Base-by-base conservation (phyloP, 192 early-diverging fungal genomes). In the Borealophlyctis nickersoniae region DNA sequence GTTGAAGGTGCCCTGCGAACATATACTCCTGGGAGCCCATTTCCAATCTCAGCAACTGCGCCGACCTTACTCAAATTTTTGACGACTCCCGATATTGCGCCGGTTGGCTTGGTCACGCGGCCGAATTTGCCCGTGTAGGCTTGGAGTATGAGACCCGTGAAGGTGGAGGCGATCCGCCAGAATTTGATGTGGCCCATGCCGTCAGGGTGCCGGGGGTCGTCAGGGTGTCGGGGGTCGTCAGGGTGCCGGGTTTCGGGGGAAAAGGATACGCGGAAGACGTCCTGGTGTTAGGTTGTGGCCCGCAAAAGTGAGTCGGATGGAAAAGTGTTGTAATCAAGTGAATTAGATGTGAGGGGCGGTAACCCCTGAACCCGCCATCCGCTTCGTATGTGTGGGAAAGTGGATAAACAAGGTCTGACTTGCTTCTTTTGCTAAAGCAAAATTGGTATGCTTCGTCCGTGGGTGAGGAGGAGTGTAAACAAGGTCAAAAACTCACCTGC, bases 181-280 rank as follows among this genome's bases (percentile, higher is more conserved):
- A 86, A 86, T 65, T 85, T 86, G 48, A 86, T 86, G 65, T 86
- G 84, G 5, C 84, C 84, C 82, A 85, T 86, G 34, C 84, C 84
- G 9, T n/a, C n/a, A n/a, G n/a, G n/a, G n/a, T n/a, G n/a, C n/a
- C n/a, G n/a, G 84, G 77, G 2, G 84, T 86, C 22, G 79, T n/a
- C n/a, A n/a, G n/a, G n/a, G n/a, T n/a, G n/a, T n/a, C n/a, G n/a
- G 84, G 77, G 2, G 84, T 86, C 22, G 79, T 81, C 30, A 86
- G 64, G 19, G 69, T 73, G 11, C 77, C 80, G 60, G 35, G 67
- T 81, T 36, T 81, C 81, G 14, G 74, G 78, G 2, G 78, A 76
- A 61, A 86, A 86, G 0, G 76, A 65, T 16, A 84, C 79, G 49
- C 64, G 51, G 57, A 68, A 81, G 22, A 86, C 80, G 70, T 86